A percentile compares a stretch with the other conserved stretches of the same genome.
Conservation (phyloP, 129 eudicot genomes). For the carrot (Daucus carota) region DNA sequence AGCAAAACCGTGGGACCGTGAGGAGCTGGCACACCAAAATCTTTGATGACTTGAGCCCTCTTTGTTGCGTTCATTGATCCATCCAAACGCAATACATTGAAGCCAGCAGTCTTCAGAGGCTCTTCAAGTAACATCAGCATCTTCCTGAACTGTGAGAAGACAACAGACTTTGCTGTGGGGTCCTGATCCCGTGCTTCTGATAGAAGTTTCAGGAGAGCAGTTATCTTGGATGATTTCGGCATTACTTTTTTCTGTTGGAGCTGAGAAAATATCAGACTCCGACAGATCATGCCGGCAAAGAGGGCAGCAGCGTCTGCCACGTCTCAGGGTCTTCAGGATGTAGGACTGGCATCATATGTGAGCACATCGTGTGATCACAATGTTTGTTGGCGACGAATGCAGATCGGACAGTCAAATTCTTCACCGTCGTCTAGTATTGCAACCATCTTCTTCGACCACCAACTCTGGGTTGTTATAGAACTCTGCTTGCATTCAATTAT, state of each 20-base stretch:
- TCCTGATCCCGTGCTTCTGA: conserved; percentile 35
- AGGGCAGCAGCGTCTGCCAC: conserved; percentile 57
- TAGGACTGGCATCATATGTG: conserved; percentile 70
- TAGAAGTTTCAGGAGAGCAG: conserved; percentile 54
- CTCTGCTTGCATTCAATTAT: conserved; percentile 31
- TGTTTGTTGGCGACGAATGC: conserved; percentile 74
- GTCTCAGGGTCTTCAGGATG: conserved; percentile 55
- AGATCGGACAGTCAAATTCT: conserved; percentile 85
- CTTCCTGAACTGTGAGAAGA: conserved; percentile 75
- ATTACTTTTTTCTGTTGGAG: conserved; percentile 44
- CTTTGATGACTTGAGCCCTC: conserved; percentile 48
- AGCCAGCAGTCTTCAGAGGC: conserved; percentile 68
- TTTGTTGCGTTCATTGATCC: conserved; percentile 65
- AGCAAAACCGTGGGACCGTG: conserved; percentile 65
- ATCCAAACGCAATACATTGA: conserved; percentile 58
- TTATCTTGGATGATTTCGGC: conserved; percentile 46
- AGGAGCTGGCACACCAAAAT: conserved; percentile 37
- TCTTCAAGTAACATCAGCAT: conserved; percentile 64
- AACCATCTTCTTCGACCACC: conserved; percentile 50
- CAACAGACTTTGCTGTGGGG: conserved; percentile 47
- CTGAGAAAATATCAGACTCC: conserved; percentile 57
- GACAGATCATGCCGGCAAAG: conserved; percentile 60
- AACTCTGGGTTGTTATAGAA: conserved; percentile 65
- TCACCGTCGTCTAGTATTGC: conserved; percentile 63
- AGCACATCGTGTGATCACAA: conserved; percentile 71